Conservation (phyloP, 768 basidiomycete genomes). For the Leucocoprinus birnbaumii region DNA sequence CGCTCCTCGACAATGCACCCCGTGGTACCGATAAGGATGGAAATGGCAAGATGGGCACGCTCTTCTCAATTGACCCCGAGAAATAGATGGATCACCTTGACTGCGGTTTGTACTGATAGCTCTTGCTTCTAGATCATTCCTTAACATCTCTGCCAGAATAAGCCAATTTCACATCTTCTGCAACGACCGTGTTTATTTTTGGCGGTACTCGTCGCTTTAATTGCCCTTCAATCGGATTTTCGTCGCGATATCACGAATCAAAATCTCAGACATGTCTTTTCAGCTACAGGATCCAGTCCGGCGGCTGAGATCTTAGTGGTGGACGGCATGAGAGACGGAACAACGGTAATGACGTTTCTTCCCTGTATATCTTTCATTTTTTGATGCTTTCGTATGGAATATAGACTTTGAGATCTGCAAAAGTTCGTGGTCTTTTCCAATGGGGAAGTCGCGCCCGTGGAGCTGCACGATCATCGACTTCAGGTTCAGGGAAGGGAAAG, state of each 20-base stretch:
- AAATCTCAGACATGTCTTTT: neutral
- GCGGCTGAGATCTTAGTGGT: neutral
- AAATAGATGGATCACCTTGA: neutral
- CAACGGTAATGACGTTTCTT: neutral
- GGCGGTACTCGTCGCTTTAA: neutral
- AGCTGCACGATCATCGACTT: neutral
- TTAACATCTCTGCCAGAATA: neutral
- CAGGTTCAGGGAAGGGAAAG: neutral
- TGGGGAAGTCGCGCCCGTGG: neutral
- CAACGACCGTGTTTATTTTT: neutral
- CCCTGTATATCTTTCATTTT: neutral
- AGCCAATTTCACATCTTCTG: neutral
- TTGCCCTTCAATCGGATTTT: conserved; percentile 4
- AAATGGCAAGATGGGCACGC: neutral
- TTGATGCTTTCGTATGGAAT: no score
- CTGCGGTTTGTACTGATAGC: neutral
- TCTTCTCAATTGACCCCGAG: neutral
- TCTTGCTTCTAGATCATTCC: no score
- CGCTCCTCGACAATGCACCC: neutral
- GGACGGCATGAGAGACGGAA: neutral
- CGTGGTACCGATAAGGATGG: neutral
- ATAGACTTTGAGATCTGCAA: conserved; percentile 1
- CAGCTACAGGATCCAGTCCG: neutral
- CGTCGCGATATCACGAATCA: neutral
- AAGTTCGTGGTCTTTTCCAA: conserved; percentile 4